Base-by-base conservation (phyloP, 106 monocot species). In the Apostasia shenzhenica region DNA sequence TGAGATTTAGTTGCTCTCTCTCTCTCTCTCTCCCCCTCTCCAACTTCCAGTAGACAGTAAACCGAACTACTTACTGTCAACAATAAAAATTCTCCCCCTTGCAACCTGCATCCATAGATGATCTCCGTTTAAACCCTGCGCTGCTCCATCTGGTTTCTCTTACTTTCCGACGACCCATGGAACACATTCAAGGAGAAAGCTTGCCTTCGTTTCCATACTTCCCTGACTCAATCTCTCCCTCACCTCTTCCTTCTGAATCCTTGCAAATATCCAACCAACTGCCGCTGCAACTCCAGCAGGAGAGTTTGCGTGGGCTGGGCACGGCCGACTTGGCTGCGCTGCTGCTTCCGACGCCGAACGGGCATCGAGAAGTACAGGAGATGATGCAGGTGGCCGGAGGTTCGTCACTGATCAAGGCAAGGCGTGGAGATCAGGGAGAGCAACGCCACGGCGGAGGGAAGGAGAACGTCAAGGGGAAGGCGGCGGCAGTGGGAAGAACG, bases 1-100 rank as follows among this genome's bases (percentile, higher is more conserved):
- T 54, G 86, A 74, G 82, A 83, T 43, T 63, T 70, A 82, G 52
- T 79, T 40, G 82, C 77, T 81, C 78, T 53, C 56, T 75, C 57
- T 68, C 55, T 55, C 45, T 58, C 50, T 46, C 58, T 56, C 67
- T 42, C 12, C 51, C 48, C 5, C 13, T 70, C 50, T 63, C 12
- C 37, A 54, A 42, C 4, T 10, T 6, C 7, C 52, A 52, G 4
- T n/a, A 14, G 2, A 42, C 41, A 6, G 2, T 54, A 12, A 14
- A 7, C 10, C 10, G 5, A 37, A 39, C 42, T 8, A 41, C 40
- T 54, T n/a, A 12, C 4, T 41, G 2, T 42, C 39, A 11, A 13
- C 14, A 10, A 12, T 42, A 12, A 8, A 6, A 12, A 8, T 10
- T 45, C 26, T 3, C 1, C 3, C 13, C 44, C 5, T 14, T 4